Conservation (phyloP, 352 stramenopile genomes). For the Globisporangium middletonii region DNA sequence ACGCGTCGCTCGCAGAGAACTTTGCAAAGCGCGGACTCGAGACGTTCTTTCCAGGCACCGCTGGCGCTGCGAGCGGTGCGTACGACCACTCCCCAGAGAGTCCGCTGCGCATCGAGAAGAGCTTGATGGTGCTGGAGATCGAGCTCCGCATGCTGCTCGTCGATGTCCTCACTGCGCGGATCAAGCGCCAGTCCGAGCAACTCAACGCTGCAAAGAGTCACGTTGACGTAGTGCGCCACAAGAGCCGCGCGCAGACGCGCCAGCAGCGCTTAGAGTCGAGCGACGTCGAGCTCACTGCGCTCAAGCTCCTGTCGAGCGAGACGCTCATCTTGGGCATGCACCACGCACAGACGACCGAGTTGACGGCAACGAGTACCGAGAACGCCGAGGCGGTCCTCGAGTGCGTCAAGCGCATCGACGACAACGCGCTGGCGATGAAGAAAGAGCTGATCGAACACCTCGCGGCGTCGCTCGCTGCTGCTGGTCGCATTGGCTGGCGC, state of each 20-base stretch:
- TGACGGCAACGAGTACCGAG: background rate
- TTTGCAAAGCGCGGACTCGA: slow-evolving; percentile 26
- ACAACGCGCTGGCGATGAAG: slow-evolving; percentile 30
- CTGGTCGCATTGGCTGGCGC: slow-evolving; percentile 40
- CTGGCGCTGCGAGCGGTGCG: background rate
- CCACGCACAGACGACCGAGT: background rate
- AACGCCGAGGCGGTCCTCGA: slow-evolving; percentile 4
- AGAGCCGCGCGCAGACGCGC: background rate
- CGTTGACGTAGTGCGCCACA: background rate
- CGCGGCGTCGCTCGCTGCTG: slow-evolving; percentile 19
- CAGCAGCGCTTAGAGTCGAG: background rate
- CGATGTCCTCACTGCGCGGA: slow-evolving; percentile 32
- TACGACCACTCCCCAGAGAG: slow-evolving; percentile 3
- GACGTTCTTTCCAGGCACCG: slow-evolving; percentile 25
- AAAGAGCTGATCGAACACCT: slow-evolving; percentile 40
- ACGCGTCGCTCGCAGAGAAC: slow-evolving; percentile 20
- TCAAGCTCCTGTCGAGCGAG: slow-evolving; percentile 20
- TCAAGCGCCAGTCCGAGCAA: slow-evolving; percentile 24
- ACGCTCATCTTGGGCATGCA: slow-evolving; percentile 34
- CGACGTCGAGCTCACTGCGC: slow-evolving; percentile 15
- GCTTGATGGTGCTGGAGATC: slow-evolving; percentile 45
- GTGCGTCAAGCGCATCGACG: slow-evolving; percentile 9
- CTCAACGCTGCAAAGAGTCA: slow-evolving; percentile 11
- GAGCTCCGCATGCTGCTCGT: slow-evolving; percentile 43
- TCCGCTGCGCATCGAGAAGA: slow-evolving; percentile 29